Evolutionary conservation across 192 early-diverging fungal genomes (phyloP).

Genomic region (Podila verticillata): DNA sequence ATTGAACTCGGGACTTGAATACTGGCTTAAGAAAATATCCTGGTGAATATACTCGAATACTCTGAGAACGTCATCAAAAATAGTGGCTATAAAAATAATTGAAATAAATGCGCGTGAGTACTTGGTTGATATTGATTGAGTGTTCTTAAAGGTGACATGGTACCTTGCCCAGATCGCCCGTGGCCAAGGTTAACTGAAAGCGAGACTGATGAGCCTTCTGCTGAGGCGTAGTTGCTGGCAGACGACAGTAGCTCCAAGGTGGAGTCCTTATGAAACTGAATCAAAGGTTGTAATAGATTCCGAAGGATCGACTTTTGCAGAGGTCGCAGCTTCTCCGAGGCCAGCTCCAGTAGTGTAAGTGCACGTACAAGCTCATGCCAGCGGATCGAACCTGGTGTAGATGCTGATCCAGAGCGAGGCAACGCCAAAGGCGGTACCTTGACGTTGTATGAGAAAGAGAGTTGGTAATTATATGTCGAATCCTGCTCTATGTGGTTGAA

Average conservation of each 20-base stretch:
- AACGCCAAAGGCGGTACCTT: conserved; percentile 28
- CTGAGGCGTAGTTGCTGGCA: conserved; percentile 7
- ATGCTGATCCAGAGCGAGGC: conserved; percentile 6
- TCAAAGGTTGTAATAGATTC: conserved; percentile 30
- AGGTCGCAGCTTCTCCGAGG: conserved; percentile 19
- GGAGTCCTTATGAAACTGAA: conserved; percentile 9
- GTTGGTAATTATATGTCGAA: neutral
- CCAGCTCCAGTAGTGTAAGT: conserved; percentile 27
- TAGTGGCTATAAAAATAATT: conserved; percentile 2
- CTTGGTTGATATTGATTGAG: too few relatives aligned
- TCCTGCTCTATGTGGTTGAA: neutral
- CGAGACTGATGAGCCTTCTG: conserved; percentile 11
- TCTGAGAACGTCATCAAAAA: conserved; percentile 18
- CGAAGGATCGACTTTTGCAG: conserved; percentile 21
- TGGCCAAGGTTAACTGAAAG: conserved; percentile 1
- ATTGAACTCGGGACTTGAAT: conserved; percentile 29
- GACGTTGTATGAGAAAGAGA: conserved; percentile 25
- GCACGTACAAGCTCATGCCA: conserved; percentile 40
- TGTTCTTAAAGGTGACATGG: too few relatives aligned
- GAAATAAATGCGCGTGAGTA: neutral
- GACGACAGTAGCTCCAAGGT: neutral
- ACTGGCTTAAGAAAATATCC: conserved; percentile 23
- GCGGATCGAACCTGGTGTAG: conserved; percentile 22
- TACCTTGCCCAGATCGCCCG: neutral
- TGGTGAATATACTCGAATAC: conserved; percentile 29